Evolutionary conservation across 306 rosid genomes (phyloP).

Genomic region (Biancaea sappan): DNA sequence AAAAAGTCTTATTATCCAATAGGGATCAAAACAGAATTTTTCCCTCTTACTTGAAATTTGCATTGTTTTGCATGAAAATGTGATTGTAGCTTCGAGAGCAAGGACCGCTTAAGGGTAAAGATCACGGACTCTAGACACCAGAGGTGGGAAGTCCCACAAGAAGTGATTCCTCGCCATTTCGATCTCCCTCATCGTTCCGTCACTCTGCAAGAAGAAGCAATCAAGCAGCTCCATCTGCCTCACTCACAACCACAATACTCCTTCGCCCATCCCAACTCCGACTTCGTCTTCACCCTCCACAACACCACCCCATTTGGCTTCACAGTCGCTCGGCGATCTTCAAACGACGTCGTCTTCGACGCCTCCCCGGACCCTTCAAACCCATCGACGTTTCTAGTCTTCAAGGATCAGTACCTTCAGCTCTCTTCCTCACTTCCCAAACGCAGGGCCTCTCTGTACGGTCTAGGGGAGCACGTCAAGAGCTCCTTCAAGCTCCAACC

Average conservation of each 20-base stretch:
- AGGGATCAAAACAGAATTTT: too few relatives aligned
- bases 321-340: constrained; percentile 62
- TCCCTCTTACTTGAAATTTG: too few relatives aligned
- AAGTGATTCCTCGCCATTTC: constrained; percentile 51
- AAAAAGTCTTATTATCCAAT: too few relatives aligned
- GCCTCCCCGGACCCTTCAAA: constrained; percentile 45
- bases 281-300: constrained; percentile 63
- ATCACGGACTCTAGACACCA: constrained; percentile 50
- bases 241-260: not conserved
- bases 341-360: constrained; percentile 60
- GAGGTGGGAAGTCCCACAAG: constrained; percentile 80
- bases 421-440: constrained; percentile 69
- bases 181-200: constrained; percentile 6
- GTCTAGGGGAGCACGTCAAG: constrained; percentile 80
- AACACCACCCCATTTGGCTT: constrained; percentile 76
- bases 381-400: constrained; percentile 51
- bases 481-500: constrained; percentile 61
- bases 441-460: constrained; percentile 56
- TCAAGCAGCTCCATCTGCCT: not conserved
- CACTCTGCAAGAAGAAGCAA: not conserved
- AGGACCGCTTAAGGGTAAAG: constrained; percentile 58
- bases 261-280: constrained; percentile 53
- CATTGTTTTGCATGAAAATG: too few relatives aligned
- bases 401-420: constrained; percentile 78
- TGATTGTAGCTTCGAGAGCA: constrained; percentile 54